Conservation (phyloP, 441 rosid genomes). For the Dalechampia spathulata region DNA sequence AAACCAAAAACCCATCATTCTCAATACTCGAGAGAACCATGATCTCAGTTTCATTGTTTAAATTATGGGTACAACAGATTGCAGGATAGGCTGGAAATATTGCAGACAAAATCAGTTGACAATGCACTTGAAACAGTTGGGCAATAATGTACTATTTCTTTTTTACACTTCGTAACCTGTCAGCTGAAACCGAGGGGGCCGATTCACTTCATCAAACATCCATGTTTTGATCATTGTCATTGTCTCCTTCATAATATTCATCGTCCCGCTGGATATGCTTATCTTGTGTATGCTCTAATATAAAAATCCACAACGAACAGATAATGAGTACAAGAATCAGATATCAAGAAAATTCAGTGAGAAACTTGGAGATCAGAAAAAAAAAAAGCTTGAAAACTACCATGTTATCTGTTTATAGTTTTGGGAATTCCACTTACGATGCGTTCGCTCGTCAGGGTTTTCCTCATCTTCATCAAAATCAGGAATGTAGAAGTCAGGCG, state of each 20-base stretch:
- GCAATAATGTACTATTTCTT: not conserved
- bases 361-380: not conserved
- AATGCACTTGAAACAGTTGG: not conserved
- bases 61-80: not conserved
- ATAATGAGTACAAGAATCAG: not conserved
- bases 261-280: constrained; percentile 89
- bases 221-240: constrained; percentile 63
- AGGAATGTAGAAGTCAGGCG: constrained; percentile 91
- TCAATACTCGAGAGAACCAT: too few species aligned
- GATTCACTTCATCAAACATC: constrained; percentile 22
- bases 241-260: constrained; percentile 84
- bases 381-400: not conserved
- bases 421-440: constrained; percentile 53
- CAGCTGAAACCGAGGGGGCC: not conserved
- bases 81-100: not conserved
- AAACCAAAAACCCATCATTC: too few species aligned
- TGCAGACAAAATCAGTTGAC: not conserved
- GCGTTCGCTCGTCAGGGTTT: constrained; percentile 77
- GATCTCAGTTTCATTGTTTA: too few species aligned
- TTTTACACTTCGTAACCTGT: not conserved
- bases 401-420: not conserved
- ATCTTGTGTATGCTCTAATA: constrained; percentile 80
- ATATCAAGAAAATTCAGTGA: not conserved
- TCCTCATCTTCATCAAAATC: constrained; percentile 90
- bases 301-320: not conserved